A percentile compares a stretch with the other conserved stretches of the same genome.
phyloP scores from a whole-genome alignment of 2,329 filamentous ascomycete genomes.

The Tricladium varicosporioides region DNA sequence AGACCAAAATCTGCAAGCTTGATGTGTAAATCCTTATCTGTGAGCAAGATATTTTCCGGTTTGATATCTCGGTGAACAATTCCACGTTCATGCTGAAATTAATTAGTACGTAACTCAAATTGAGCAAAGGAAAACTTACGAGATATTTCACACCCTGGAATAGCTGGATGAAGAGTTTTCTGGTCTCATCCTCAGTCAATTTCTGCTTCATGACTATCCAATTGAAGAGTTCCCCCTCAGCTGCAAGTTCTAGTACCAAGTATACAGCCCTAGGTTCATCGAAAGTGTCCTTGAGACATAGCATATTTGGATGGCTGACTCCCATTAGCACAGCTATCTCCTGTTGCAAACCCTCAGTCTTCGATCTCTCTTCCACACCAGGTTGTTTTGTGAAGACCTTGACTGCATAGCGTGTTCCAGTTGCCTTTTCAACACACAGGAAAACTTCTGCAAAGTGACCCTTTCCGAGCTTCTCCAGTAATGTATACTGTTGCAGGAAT shows the following conservation, averaged over 20 bases:
- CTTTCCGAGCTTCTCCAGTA: slow-evolving; percentile 84
- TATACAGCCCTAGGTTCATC: slow-evolving; percentile 90
- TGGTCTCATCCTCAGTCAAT: slow-evolving; percentile 76
- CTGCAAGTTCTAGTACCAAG: slow-evolving; percentile 83
- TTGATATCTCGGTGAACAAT: slow-evolving; percentile 93
- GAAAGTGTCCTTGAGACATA: slow-evolving; percentile 94
- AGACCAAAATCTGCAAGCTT: slow-evolving; percentile 97
- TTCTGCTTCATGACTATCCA: slow-evolving; percentile 90
- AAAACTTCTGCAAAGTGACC: slow-evolving; percentile 95
- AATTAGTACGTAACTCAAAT: slow-evolving; percentile 27
- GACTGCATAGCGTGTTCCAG: slow-evolving; percentile 81
- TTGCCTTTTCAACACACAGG: slow-evolving; percentile 81
- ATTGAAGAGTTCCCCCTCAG: slow-evolving; percentile 95
- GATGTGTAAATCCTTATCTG: slow-evolving; percentile 79
- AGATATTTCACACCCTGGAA: slow-evolving; percentile 95
- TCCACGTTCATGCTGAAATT: slow-evolving; percentile 81
- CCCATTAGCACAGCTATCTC: slow-evolving; percentile 96
- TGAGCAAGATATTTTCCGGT: slow-evolving; percentile 65
- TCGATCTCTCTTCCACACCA: slow-evolving; percentile 78
- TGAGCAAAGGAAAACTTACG: slow-evolving; percentile 50
- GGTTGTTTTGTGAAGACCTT: slow-evolving; percentile 90
- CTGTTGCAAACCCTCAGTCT: slow-evolving; percentile 84
- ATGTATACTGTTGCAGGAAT: slow-evolving; percentile 83
- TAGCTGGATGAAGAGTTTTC: slow-evolving; percentile 85
- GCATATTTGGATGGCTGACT: slow-evolving; percentile 89